phyloP scores from a whole-genome alignment of 1,139 yeast species.

The Suhomyces taliae region DNA sequence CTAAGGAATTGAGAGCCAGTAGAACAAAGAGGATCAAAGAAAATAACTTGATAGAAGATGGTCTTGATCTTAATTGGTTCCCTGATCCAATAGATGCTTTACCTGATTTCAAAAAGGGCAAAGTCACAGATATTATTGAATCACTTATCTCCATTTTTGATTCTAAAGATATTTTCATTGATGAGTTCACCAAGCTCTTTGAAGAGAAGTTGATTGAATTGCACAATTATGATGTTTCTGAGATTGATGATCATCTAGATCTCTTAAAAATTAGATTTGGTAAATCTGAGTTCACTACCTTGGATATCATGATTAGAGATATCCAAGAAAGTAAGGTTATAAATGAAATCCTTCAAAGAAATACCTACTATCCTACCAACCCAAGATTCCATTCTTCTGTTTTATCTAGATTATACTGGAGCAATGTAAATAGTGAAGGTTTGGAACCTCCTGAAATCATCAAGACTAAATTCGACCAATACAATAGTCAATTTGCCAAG shows the following conservation, averaged over 20 bases:
- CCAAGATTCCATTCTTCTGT: slow-evolving; percentile 29
- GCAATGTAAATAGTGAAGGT: slow-evolving; percentile 29
- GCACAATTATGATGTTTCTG: slow-evolving; percentile 45
- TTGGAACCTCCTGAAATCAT: slow-evolving; percentile 50
- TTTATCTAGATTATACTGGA: slow-evolving; percentile 54
- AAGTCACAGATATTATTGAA: slow-evolving; percentile 66
- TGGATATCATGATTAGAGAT: slow-evolving; percentile 87
- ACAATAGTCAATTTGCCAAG: slow-evolving; percentile 39
- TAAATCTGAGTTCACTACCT: slow-evolving; percentile 58
- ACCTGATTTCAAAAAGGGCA: slow-evolving; percentile 74
- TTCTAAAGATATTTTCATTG: slow-evolving; percentile 69
- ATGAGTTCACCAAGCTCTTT: slow-evolving; percentile 67
- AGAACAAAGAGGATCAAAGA: slow-evolving; percentile 1
- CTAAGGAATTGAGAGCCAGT: slow-evolving; percentile 46
- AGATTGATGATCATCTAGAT: slow-evolving; percentile 44
- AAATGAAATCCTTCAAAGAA: slow-evolving; percentile 27
- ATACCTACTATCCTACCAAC: background rate
- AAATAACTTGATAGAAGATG: slow-evolving; percentile 30
- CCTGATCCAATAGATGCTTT: slow-evolving; percentile 96
- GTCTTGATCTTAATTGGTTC: slow-evolving; percentile 61
- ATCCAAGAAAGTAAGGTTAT: slow-evolving; percentile 51
- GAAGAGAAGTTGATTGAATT: slow-evolving; percentile 58
- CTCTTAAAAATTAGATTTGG: slow-evolving; percentile 68
- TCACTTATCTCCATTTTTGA: slow-evolving; percentile 77
- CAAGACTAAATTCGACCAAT: slow-evolving; percentile 38